Evolutionary conservation across 2,329 filamentous ascomycete genomes (phyloP), one percentile per base, ranked within the genome.

Genomic region (Alternaria arborescens): DNA sequence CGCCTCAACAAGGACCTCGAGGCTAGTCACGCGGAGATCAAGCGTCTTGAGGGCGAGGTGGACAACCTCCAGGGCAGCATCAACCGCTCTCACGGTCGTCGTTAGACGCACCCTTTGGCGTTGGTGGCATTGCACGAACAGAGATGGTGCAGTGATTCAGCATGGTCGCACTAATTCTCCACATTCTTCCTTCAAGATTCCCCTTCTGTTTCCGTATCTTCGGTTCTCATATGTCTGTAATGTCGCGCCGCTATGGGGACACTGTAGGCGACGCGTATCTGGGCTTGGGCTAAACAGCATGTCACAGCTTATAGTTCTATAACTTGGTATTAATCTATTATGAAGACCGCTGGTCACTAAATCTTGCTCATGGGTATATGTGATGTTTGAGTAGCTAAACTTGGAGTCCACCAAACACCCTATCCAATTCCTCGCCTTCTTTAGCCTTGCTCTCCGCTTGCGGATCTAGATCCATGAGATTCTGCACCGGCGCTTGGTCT

Each of bases 1-100:
- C 93, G 95, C 74, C 89, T 99, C 84, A 99, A 99, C 89, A 99
- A 99, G 89, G 95, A 99, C 78, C 88, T 99, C 81, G 95, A 99
- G 85, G 91, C 92, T 82, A 98, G 94, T 71, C 96, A 99, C 77
- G 94, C 95, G 57, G 80, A 83, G 58, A 96, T 95, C 87, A 95
- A 95, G 87, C 88, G 91, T 80, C 86, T 96, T 73, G 95, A 99
- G 84, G 85, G 87, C 71, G 95, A 99, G 79, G 90, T 99, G 77
- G 95, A 99, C 83, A 84, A 88, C 71, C 92, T 98, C 88, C 94
- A 98, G 70, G 92, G 92, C 80, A 92, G 87, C 78, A 88, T 93
- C 77, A 91, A 92, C 78, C 91, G 94, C 84, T 96, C 92, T 84
- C 92, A 95, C 80, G 93, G 94, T 75, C 93, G 94, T 82, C 93